These are phyloP conservation scores for Phytophthora brassicae DNA, from an alignment of 352 stramenopile species.

Conservation along the genomic window DNA sequence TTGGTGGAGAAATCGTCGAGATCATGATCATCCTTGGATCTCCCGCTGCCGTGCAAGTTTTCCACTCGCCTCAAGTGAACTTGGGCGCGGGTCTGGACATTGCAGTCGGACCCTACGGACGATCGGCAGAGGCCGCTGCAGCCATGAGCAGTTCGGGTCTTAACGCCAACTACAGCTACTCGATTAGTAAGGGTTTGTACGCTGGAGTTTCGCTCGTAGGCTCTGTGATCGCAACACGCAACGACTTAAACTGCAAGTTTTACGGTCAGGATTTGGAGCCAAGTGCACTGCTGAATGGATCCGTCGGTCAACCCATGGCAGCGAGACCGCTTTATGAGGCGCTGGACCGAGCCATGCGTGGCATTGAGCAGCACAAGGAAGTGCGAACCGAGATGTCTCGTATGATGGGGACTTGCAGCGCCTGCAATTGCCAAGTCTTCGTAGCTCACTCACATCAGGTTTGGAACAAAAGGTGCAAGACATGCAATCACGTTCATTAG, in stretches of 20 bases:
- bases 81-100: constrained; percentile 87
- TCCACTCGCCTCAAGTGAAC: constrained; percentile 81
- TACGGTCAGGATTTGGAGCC: constrained; percentile 78
- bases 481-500: constrained; percentile 55
- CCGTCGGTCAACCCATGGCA: constrained; percentile 42
- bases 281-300: constrained; percentile 45
- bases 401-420: constrained; percentile 45
- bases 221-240: constrained; percentile 79
- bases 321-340: constrained; percentile 61
- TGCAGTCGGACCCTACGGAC: constrained; percentile 81
- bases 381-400: constrained; percentile 32
- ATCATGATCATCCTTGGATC: constrained; percentile 92
- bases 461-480: constrained; percentile 72
- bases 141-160: constrained; percentile 47
- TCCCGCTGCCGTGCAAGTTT: constrained; percentile 80
- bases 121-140: constrained; percentile 62
- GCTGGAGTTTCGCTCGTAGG: constrained; percentile 89
- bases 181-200: constrained; percentile 88
- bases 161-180: constrained; percentile 92
- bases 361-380: constrained; percentile 44
- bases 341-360: constrained; percentile 45
- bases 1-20: constrained; percentile 90
- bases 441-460: constrained; percentile 46
- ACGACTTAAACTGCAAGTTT: constrained; percentile 91
- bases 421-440: constrained; percentile 50